Evolutionary conservation across 805 yeast genomes (phyloP), one percentile per base, ranked within the genome.

Genomic region (Teunomyces funiuensis): DNA sequence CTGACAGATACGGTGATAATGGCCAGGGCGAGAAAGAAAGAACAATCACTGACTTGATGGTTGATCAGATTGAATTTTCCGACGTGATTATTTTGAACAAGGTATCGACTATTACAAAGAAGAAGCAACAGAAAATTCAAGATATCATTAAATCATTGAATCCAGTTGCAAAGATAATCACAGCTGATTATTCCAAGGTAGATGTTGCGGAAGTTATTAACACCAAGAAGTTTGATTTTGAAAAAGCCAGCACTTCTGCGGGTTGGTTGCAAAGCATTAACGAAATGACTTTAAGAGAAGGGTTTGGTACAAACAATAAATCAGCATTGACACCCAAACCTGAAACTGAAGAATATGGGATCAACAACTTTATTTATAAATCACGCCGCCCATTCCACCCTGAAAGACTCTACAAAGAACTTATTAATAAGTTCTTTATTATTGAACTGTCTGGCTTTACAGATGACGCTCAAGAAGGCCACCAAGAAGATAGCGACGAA

Each of bases 31-130:
- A 71, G 39, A 54, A 54, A n/a, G 75, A 71, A 37, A 58, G 74
- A 38, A 69, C 74, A 1, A 69, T 73, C 18, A 66, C 76, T 3
- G 76, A 73, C 46, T 47, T 73, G 28, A 55, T 73, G 61, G 65
- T 72, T 1, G 77, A 73, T 44, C 78, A 73, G 49, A 66, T 73
- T 22, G 77, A 73, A 45, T 73, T 73, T 46, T 56, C 76, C 0
- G 74, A 73, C 45, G 70, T 72, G 16, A 56, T 73, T n/a, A 56
- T 73, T 29, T 46, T 73, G 33, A 73, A 73, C 50, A 73, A 73
- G 49, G 47, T 62, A 2, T 54, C 61, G 5, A 40, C 54, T 7
- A 54, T 70, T 14, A 49, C 54, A 16, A 56, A 55, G 40, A 55
- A 53, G 34, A 47, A 60, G 30, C 41, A 44, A 25, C 46, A 48